Evolutionary conservation across 805 yeast genomes (phyloP), one percentile per base, ranked within the genome.

Genomic region (Metschnikowia kunwiensis): DNA sequence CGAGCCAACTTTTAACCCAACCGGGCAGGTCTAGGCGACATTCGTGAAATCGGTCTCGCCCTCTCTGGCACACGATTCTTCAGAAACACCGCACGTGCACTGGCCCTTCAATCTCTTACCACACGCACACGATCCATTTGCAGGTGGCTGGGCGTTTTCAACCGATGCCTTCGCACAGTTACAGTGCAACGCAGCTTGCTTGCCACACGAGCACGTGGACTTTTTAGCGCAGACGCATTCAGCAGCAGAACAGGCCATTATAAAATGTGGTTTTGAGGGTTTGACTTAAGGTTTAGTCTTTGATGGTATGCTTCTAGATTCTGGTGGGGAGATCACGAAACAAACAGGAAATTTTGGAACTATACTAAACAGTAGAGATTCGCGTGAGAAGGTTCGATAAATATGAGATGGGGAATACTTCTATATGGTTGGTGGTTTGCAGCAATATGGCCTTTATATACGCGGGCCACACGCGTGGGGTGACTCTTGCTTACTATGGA

Each of bases 171-270:
- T 69, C 37, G 63, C 60, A 63, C 83, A 77, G 60, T 58, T 65
- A 57, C 83, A 77, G 43, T 74, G 59, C 51, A 72, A 68, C 38
- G 82, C 83, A 24, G 82, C 78, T 45, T 69, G 69, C 38, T 72
- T 67, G 13, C 80, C 80, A 58, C 83, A 77, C 16, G 83, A 77
- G 62, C 83, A 77, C 46, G 76, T 75, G 46, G 82, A 80, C 46
- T 74, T 75, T 43, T 71, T 56, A 48, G 83, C 81, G 54, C 82
- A 77, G 51, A 74, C 70, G 58, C 82, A 77, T 44, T 61, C 59
- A 45, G 67, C 49, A 51, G 72, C 62, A 40, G 72, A 56, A 32
- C 52, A 47, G 23, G 48, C 38, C 52, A 47, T 47, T 38, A 8
- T 34, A 16, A n/a, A 12, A 14, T 22, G 12, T 33, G 32, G 18